phyloP scores from a whole-genome alignment of 306 rosid species.

The Abrus pulchellus region DNA sequence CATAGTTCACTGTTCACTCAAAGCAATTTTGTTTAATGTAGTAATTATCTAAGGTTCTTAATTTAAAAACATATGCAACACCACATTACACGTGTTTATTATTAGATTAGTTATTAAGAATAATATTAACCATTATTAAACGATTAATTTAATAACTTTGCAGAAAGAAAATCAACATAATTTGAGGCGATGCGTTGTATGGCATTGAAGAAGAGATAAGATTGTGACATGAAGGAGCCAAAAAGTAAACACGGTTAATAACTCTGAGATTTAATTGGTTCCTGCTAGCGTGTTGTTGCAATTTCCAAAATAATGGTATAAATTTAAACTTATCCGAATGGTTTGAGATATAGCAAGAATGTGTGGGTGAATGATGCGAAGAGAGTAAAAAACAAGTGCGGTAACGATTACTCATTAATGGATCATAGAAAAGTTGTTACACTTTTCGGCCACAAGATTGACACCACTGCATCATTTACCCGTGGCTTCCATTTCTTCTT shows the following conservation, averaged over 20 bases:
- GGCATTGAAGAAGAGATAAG: not conserved
- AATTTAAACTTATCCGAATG: constrained; percentile 36
- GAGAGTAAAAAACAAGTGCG: constrained; percentile 34
- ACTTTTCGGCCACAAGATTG: constrained; percentile 4
- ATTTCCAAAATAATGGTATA: not conserved
- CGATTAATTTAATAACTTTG: not conserved
- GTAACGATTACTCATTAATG: constrained; percentile 18
- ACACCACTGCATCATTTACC: constrained; percentile 23
- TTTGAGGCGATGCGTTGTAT: not conserved
- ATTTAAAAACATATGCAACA: no score
- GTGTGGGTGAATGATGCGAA: constrained; percentile 33
- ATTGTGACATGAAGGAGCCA: not conserved
- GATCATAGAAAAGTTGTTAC: constrained; percentile 21
- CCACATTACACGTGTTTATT: not conserved
- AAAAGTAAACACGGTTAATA: not conserved
- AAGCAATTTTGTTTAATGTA: no score
- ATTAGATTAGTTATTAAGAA: not conserved
- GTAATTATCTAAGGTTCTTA: no score
- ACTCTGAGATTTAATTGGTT: not conserved
- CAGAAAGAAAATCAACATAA: not conserved
- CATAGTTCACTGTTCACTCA: no score
- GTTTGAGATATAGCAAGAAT: constrained; percentile 20
- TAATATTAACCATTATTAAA: not conserved
- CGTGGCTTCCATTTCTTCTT: constrained; percentile 34
- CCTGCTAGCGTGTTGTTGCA: not conserved